phyloP scores from a whole-genome alignment of 1,284 basidiomycete species.

The Limonomyces culmigenus region DNA sequence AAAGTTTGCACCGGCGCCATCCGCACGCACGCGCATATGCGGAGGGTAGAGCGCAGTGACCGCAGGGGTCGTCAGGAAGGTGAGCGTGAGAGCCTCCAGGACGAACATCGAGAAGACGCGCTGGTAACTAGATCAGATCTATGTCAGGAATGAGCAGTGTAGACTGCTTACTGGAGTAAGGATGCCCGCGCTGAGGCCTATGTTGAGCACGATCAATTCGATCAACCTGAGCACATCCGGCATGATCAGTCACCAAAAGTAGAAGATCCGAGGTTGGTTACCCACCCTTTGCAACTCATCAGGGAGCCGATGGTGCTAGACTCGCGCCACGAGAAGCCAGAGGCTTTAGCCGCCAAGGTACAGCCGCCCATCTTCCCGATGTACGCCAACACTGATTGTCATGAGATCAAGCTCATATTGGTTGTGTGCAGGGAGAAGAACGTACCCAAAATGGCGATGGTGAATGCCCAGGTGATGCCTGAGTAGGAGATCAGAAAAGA shows the following conservation, averaged over 20 bases:
- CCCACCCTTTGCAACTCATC: constrained; percentile 61
- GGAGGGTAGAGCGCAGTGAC: constrained; percentile 69
- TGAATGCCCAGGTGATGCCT: constrained; percentile 48
- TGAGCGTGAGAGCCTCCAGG: constrained; percentile 72
- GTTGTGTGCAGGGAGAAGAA: background rate
- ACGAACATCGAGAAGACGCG: constrained; percentile 84
- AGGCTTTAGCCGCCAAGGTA: constrained; percentile 29
- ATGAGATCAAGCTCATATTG: too few species aligned
- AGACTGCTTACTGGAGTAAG: constrained; percentile 33
- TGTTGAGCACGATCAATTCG: constrained; percentile 56
- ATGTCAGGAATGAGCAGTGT: background rate
- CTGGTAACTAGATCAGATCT: constrained; percentile 10
- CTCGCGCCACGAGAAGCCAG: constrained; percentile 43
- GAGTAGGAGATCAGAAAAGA: too few species aligned
- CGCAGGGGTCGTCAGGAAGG: constrained; percentile 79
- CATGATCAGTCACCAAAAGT: too few species aligned
- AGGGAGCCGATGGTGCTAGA: constrained; percentile 48
- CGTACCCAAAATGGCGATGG: constrained; percentile 24
- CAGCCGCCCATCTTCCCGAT: constrained; percentile 43
- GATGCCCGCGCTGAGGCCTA: constrained; percentile 53
- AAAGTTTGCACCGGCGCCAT: constrained; percentile 27
- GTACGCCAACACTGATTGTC: constrained; percentile 27
- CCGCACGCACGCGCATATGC: constrained; percentile 31
- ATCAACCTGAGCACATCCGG: constrained; percentile 19
- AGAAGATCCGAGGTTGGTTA: too few species aligned